These are phyloP conservation scores for Lepraria neglecta DNA, from an alignment of 495 filamentous ascomycete genomes.

Conservation along the genomic window DNA sequence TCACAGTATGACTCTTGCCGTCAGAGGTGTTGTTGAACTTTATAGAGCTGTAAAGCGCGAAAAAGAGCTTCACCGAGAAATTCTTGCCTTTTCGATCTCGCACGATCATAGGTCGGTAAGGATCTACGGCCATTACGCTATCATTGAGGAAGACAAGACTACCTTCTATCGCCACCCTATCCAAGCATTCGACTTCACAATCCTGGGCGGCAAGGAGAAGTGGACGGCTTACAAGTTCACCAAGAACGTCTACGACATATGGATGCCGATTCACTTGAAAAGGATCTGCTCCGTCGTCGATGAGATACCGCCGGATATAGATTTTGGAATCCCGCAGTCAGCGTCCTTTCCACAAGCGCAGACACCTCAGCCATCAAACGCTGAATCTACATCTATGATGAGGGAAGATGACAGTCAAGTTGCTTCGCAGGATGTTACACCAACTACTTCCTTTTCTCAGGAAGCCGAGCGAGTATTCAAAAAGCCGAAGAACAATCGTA, in stretches of 20 bases:
- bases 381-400: constrained; percentile 2
- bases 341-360: background rate
- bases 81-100: constrained; percentile 34
- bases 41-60: background rate
- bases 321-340: constrained; percentile 8
- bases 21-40: constrained; percentile 28
- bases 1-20: constrained; percentile 34
- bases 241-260: no score
- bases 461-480: no score
- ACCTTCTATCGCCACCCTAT: constrained; percentile 30
- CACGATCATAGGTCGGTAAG: constrained; percentile 34
- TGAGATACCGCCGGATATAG: constrained; percentile 27
- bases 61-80: background rate
- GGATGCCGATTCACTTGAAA: constrained; percentile 36
- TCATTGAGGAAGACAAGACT: constrained; percentile 24
- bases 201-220: constrained; percentile 33
- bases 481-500: no score
- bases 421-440: no score
- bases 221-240: constrained; percentile 36
- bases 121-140: constrained; percentile 31
- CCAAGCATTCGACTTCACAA: constrained; percentile 32
- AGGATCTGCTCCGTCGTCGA: constrained; percentile 34
- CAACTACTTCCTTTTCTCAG: no score
- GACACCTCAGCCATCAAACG: constrained; percentile 4
- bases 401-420: no score